A percentile compares a stretch with the other conserved stretches of the same genome.
Evolutionary conservation across 1,284 basidiomycete species (phyloP).

Genomic region (Neonothopanus nambi): DNA sequence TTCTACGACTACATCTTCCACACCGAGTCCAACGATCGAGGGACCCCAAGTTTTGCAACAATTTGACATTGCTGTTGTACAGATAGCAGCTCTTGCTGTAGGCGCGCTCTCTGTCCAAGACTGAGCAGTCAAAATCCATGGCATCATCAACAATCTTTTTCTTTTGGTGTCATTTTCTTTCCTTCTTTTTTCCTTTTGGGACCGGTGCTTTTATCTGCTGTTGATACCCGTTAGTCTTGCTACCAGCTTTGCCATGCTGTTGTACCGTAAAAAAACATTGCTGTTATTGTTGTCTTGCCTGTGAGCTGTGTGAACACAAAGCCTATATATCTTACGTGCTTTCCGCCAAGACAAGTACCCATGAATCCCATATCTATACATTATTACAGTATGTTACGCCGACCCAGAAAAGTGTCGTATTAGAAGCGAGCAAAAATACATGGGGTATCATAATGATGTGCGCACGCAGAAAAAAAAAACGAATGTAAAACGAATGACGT

Average conservation of each 20-base stretch:
- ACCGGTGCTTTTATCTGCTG: no score
- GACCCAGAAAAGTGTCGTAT: conserved; percentile 5
- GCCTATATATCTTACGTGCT: conserved; percentile 31
- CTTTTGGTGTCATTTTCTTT: no score
- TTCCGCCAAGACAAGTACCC: conserved; percentile 44
- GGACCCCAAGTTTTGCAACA: background rate
- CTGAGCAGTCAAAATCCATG: no score
- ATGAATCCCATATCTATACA: conserved; percentile 35
- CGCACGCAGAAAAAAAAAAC: background rate
- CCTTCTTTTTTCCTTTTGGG: no score
- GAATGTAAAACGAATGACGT: background rate
- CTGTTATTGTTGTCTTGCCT: conserved; percentile 27
- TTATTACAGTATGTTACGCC: conserved; percentile 9
- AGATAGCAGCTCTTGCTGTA: background rate
- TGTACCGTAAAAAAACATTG: conserved; percentile 14
- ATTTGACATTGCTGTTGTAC: background rate
- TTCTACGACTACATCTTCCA: background rate
- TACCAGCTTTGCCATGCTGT: background rate
- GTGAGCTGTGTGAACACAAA: no score
- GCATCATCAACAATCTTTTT: no score
- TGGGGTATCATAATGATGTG: conserved; percentile 9
- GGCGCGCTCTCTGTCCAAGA: background rate
- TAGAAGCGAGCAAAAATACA: conserved; percentile 10
- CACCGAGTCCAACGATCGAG: background rate
- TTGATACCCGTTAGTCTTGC: background rate